Evolutionary conservation across 1,284 basidiomycete species (phyloP).

Genomic region (Mixia osmundae): DNA sequence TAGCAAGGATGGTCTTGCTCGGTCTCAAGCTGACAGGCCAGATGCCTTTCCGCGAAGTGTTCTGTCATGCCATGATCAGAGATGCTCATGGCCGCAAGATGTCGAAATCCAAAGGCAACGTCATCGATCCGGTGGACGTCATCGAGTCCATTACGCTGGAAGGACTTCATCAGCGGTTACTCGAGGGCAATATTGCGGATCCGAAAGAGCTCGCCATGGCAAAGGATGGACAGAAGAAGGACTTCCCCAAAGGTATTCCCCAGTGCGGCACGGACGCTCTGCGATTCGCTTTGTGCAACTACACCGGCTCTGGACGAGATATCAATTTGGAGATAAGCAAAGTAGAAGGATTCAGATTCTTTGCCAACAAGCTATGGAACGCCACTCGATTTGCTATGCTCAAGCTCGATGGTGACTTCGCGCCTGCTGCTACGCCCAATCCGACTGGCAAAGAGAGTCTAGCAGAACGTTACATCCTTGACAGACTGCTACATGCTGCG

Average conservation of each 20-base stretch:
- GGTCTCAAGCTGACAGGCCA: constrained; percentile 70
- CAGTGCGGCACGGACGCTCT: constrained; percentile 95
- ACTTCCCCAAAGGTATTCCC: constrained; percentile 96
- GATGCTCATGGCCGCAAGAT: constrained; percentile 98
- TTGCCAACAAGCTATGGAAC: constrained; percentile 99
- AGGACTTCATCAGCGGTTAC: constrained; percentile 62
- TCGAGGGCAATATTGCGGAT: constrained; percentile 79
- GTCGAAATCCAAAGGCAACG: constrained; percentile 95
- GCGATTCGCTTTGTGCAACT: constrained; percentile 83
- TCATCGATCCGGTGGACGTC: constrained; percentile 91
- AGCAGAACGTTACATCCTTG: constrained; percentile 86
- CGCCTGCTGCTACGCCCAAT: constrained; percentile 36
- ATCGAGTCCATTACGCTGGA: constrained; percentile 70
- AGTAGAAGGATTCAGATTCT: constrained; percentile 98
- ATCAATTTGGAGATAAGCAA: constrained; percentile 89
- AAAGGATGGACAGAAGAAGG: constrained; percentile 87
- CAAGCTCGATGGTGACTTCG: constrained; percentile 62
- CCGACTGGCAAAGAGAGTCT: constrained; percentile 71
- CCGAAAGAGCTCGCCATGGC: constrained; percentile 84
- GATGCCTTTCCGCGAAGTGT: constrained; percentile 93
- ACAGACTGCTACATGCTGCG: constrained; percentile 71
- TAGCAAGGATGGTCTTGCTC: constrained; percentile 91
- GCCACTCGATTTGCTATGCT: constrained; percentile 96
- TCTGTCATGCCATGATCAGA: constrained; percentile 96
- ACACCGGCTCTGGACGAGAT: constrained; percentile 59